phyloP scores from a whole-genome alignment of 1,284 basidiomycete genomes.

The Apiotrichum porosum region DNA sequence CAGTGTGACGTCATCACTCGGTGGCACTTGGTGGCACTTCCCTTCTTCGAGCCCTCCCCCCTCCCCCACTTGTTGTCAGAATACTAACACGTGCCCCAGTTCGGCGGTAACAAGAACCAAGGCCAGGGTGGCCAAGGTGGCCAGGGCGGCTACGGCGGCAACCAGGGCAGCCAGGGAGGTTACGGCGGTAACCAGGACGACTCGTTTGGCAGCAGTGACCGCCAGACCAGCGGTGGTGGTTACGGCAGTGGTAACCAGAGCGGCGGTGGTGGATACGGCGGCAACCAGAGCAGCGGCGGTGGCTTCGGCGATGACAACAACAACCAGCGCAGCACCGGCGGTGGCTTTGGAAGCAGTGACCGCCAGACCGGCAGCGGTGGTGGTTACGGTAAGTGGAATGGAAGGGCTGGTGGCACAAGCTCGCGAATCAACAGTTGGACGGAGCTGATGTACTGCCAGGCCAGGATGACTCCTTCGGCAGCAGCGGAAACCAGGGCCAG shows the following conservation, averaged over 20 bases:
- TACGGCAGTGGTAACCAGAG: not conserved
- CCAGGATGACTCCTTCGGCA: too few species aligned
- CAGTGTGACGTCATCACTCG: too few species aligned
- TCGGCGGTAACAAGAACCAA: too few species aligned
- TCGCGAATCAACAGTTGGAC: not conserved
- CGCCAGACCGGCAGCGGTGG: too few species aligned
- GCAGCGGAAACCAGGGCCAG: too few species aligned
- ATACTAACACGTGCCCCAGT: too few species aligned
- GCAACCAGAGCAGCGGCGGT: not conserved
- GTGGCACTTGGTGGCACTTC: too few species aligned
- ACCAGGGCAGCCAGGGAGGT: not conserved
- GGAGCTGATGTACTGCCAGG: too few species aligned
- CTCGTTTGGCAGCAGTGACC: constrained; percentile 5
- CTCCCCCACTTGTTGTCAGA: too few species aligned
- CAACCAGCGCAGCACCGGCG: not conserved
- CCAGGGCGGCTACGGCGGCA: constrained; percentile 1
- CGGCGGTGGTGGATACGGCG: not conserved
- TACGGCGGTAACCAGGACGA: constrained; percentile 1
- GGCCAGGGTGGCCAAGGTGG: too few species aligned
- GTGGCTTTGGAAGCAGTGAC: not conserved
- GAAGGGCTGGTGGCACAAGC: too few species aligned
- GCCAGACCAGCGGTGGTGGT: constrained; percentile 1
- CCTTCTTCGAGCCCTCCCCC: too few species aligned
- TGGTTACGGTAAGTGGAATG: not conserved
- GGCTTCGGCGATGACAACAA: not conserved